phyloP scores from a whole-genome alignment of 2,329 filamentous ascomycete genomes.

The Botrytis tulipae region DNA sequence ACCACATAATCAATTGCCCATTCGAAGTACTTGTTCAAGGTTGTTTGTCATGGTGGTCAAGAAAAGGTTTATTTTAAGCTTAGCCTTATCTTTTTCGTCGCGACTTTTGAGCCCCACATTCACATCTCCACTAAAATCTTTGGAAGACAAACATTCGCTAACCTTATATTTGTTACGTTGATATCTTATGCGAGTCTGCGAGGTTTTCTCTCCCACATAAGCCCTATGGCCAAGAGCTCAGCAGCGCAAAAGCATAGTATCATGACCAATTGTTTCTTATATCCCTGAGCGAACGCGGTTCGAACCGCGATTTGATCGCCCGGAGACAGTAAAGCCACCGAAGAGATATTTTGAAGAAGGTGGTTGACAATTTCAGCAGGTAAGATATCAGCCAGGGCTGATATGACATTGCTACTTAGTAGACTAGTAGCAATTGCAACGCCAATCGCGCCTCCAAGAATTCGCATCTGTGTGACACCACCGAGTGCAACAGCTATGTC shows the following conservation, averaged over 20 bases:
- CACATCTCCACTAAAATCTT: too few relatives aligned
- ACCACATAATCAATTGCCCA: neutral
- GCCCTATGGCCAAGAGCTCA: neutral
- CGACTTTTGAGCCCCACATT: too few relatives aligned
- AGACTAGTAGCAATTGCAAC: constrained; percentile 56
- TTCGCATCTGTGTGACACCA: constrained; percentile 53
- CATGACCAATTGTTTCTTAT: neutral
- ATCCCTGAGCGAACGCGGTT: neutral
- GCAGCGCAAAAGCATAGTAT: neutral
- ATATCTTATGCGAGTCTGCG: neutral
- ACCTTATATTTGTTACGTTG: neutral
- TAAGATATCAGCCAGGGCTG: neutral
- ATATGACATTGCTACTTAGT: constrained; percentile 46
- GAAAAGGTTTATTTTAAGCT: neutral
- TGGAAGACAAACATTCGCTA: neutral
- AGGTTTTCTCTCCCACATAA: constrained; percentile 7
- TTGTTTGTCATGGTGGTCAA: neutral
- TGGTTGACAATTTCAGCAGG: neutral
- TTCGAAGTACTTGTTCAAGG: too few relatives aligned
- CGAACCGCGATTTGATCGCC: neutral
- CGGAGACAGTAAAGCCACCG: neutral
- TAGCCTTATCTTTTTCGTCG: neutral
- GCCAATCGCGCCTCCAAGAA: constrained; percentile 58
- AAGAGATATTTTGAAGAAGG: neutral
- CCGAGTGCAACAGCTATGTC: constrained; percentile 19